phyloP scores from a whole-genome alignment of 2,329 filamentous ascomycete genomes.

The Geosmithia flava region DNA sequence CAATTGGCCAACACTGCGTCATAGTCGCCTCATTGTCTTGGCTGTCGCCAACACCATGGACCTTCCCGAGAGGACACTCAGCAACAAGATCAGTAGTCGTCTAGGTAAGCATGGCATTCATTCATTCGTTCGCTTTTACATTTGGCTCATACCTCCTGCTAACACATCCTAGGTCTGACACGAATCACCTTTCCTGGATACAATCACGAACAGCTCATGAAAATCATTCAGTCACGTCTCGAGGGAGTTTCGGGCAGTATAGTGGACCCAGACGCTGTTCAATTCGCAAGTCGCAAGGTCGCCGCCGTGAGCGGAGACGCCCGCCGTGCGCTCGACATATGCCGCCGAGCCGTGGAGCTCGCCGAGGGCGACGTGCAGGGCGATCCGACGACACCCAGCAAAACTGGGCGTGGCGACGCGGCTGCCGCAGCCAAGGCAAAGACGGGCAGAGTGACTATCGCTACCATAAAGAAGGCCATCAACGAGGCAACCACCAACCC shows the following conservation, averaged over 20 bases:
- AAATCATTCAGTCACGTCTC: conserved; percentile 89
- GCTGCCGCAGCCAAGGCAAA: conserved; percentile 12
- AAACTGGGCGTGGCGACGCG: conserved; percentile 17
- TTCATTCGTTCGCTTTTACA: too few species aligned
- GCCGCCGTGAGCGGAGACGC: conserved; percentile 94
- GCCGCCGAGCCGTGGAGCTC: conserved; percentile 85
- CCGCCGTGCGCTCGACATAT: conserved; percentile 85
- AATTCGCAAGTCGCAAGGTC: conserved; percentile 94
- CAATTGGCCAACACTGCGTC: conserved; percentile 90
- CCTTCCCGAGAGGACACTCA: conserved; percentile 84
- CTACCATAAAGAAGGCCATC: conserved; percentile 88
- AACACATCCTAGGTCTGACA: conserved; percentile 46
- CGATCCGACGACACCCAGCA: conserved; percentile 51
- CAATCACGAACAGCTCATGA: conserved; percentile 93
- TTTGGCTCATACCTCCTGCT: background rate
- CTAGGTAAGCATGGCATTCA: conserved; percentile 32
- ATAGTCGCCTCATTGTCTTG: conserved; percentile 87
- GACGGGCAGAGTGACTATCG: conserved; percentile 66
- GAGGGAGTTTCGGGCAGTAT: conserved; percentile 80
- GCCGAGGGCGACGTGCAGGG: conserved; percentile 58
- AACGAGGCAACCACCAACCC: conserved; percentile 90
- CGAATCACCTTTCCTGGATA: conserved; percentile 96
- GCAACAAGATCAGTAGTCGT: conserved; percentile 96
- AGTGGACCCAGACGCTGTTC: conserved; percentile 84
- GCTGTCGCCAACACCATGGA: conserved; percentile 99